These are phyloP conservation scores for Boletus subparvulus DNA, from an alignment of 768 basidiomycete genomes.

Conservation along the genomic window DNA sequence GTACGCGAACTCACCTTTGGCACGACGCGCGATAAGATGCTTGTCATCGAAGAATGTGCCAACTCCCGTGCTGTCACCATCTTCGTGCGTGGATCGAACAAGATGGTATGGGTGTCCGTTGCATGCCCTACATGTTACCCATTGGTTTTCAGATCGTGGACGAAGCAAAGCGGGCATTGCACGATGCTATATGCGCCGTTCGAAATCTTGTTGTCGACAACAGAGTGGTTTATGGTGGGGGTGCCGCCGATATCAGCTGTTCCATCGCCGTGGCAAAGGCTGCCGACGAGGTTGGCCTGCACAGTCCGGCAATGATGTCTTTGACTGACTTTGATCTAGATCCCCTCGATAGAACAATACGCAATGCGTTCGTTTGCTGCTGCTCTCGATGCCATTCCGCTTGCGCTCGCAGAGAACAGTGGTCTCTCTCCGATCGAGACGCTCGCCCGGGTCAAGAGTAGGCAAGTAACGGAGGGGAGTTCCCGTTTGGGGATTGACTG, in stretches of 20 bases:
- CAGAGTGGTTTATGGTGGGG: slow-evolving; percentile 97
- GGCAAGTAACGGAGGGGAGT: slow-evolving; percentile 85
- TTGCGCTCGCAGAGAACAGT: slow-evolving; percentile 97
- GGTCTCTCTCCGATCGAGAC: slow-evolving; percentile 96
- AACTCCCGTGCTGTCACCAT: slow-evolving; percentile 96
- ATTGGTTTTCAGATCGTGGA: slow-evolving; percentile 79
- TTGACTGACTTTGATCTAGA: slow-evolving; percentile 45
- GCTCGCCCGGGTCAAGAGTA: slow-evolving; percentile 90
- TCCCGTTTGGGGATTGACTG: slow-evolving; percentile 93
- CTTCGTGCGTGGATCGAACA: slow-evolving; percentile 96
- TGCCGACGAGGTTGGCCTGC: slow-evolving; percentile 75
- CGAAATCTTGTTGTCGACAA: slow-evolving; percentile 94
- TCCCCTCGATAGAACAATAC: slow-evolving; percentile 97
- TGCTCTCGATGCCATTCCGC: slow-evolving; percentile 91
- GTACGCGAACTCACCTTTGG: slow-evolving; percentile 96
- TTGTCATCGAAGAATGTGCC: slow-evolving; percentile 98
- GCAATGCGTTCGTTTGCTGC: slow-evolving; percentile 99
- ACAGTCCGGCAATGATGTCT: background rate
- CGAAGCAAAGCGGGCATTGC: slow-evolving; percentile 95
- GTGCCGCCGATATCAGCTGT: slow-evolving; percentile 96
- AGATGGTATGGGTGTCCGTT: slow-evolving; percentile 72
- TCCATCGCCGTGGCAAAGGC: slow-evolving; percentile 91
- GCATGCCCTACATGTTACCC: background rate
- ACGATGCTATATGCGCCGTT: slow-evolving; percentile 96
- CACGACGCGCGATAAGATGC: slow-evolving; percentile 98